Conservation (phyloP, 805 yeast species). For the Candida peoriensis region DNA sequence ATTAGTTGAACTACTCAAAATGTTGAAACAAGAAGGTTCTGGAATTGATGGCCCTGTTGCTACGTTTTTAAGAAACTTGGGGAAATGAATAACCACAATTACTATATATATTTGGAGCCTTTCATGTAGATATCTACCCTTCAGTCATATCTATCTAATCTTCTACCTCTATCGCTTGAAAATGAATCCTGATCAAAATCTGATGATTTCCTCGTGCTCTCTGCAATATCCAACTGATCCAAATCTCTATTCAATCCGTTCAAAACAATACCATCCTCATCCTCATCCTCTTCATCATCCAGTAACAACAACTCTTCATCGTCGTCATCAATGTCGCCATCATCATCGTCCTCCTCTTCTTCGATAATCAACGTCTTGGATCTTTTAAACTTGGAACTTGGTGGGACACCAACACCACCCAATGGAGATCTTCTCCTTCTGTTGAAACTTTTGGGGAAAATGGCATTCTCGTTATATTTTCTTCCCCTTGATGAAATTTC, state of each 20-base stretch:
- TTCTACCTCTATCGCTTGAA: slow-evolving; percentile 16
- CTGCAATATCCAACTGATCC: slow-evolving; percentile 17
- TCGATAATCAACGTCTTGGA: slow-evolving; percentile 18
- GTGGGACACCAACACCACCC: slow-evolving; percentile 19
- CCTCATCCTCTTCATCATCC: slow-evolving; percentile 4
- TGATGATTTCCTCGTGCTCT: slow-evolving; percentile 19
- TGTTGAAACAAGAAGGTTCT: slow-evolving; percentile 20
- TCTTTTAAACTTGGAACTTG: slow-evolving; percentile 17
- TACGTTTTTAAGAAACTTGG: slow-evolving; percentile 26
- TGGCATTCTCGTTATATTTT: slow-evolving; percentile 16
- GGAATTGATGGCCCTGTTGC: slow-evolving; percentile 32
- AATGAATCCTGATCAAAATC: slow-evolving; percentile 20
- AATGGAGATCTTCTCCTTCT: slow-evolving; percentile 25
- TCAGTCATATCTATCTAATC: slow-evolving; percentile 4
- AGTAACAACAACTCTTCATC: not conserved
- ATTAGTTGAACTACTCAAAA: slow-evolving; percentile 23
- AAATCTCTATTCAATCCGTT: slow-evolving; percentile 19
- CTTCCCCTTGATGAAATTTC: slow-evolving; percentile 15
- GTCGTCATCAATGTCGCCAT: slow-evolving; percentile 9
- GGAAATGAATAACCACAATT: too few relatives aligned
- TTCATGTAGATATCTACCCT: too few relatives aligned
- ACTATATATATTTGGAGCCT: too few relatives aligned
- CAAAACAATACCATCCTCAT: slow-evolving; percentile 5
- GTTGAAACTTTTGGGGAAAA: slow-evolving; percentile 15
- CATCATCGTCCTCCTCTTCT: slow-evolving; percentile 20